Evolutionary conservation across 345 rosid species (phyloP).

Genomic region (Lumnitzera racemosa): DNA sequence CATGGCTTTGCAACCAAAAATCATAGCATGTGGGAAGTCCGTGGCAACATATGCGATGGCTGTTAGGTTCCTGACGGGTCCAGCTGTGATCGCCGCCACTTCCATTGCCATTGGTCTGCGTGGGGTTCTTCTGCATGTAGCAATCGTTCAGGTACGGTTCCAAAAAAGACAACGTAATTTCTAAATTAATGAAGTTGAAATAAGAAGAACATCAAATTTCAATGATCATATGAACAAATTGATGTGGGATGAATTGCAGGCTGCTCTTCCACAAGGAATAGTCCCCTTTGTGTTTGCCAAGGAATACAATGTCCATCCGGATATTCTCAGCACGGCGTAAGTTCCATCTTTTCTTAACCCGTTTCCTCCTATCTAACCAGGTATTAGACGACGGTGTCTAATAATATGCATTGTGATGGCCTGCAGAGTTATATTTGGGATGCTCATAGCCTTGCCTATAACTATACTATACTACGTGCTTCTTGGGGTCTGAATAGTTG

Average conservation of each 20-base stretch:
- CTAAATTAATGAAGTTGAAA: neutral
- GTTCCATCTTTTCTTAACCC: constrained; percentile 3
- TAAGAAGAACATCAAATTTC: too few relatives aligned
- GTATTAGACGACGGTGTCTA: too few relatives aligned
- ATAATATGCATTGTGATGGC: neutral
- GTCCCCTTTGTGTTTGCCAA: constrained; percentile 39
- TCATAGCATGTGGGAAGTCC: constrained; percentile 73
- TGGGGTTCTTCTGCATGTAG: constrained; percentile 62
- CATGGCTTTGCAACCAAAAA: constrained; percentile 82
- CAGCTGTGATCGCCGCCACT: constrained; percentile 83
- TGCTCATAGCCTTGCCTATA: constrained; percentile 42
- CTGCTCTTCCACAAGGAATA: constrained; percentile 41
- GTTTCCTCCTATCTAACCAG: neutral
- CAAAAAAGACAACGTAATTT: neutral
- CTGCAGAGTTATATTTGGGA: constrained; percentile 42
- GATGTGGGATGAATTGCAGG: constrained; percentile 10
- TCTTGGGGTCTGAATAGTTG: constrained; percentile 24
- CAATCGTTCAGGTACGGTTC: constrained; percentile 63
- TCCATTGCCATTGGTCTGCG: constrained; percentile 73
- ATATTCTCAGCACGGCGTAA: constrained; percentile 39
- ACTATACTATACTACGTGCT: constrained; percentile 33
- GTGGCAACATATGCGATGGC: constrained; percentile 82
- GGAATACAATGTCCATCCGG: constrained; percentile 38
- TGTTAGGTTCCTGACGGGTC: constrained; percentile 72
- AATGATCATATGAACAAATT: too few relatives aligned